phyloP scores from a whole-genome alignment of 2,329 filamentous ascomycete species.

The Huntiella moniliformis region DNA sequence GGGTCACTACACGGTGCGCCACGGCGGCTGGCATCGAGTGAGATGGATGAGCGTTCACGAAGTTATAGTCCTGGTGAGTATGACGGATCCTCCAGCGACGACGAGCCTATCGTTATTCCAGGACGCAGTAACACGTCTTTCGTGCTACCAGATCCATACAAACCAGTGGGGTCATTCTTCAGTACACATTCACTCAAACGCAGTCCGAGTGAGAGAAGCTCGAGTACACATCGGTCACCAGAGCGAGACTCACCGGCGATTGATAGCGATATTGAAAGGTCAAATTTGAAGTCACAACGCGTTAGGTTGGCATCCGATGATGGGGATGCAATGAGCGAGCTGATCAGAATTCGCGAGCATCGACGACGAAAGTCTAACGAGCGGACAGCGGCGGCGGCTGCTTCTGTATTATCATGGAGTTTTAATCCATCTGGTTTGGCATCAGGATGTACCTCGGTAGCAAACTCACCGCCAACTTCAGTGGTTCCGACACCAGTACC shows the following conservation, averaged over 20 bases:
- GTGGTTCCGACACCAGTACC: not conserved
- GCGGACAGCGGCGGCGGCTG: constrained; percentile 2
- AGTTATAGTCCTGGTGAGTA: constrained; percentile 19
- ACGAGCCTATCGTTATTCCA: constrained; percentile 46
- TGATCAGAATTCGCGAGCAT: constrained; percentile 37
- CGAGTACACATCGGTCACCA: constrained; percentile 18
- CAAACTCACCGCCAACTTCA: constrained; percentile 1
- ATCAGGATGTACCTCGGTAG: not conserved
- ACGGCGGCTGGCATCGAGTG: constrained; percentile 1
- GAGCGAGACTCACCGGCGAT: constrained; percentile 15
- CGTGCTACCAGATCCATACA: constrained; percentile 33
- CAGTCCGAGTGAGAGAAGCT: constrained; percentile 32
- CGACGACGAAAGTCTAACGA: constrained; percentile 24
- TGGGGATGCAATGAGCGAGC: constrained; percentile 40
- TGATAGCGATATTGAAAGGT: constrained; percentile 37
- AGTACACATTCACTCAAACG: constrained; percentile 21
- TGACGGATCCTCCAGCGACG: constrained; percentile 39
- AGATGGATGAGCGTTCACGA: constrained; percentile 11
- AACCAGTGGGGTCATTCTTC: constrained; percentile 29
- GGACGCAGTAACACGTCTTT: constrained; percentile 35
- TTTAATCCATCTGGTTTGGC: not conserved
- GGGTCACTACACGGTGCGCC: not conserved
- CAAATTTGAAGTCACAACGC: not conserved
- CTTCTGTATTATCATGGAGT: not conserved
- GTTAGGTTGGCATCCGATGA: constrained; percentile 16